Percentiles rank a stretch among this genome's conserved stretches.
These are phyloP conservation scores for Sinapis alba DNA, from an alignment of 441 rosid species.

Conservation along the genomic window DNA sequence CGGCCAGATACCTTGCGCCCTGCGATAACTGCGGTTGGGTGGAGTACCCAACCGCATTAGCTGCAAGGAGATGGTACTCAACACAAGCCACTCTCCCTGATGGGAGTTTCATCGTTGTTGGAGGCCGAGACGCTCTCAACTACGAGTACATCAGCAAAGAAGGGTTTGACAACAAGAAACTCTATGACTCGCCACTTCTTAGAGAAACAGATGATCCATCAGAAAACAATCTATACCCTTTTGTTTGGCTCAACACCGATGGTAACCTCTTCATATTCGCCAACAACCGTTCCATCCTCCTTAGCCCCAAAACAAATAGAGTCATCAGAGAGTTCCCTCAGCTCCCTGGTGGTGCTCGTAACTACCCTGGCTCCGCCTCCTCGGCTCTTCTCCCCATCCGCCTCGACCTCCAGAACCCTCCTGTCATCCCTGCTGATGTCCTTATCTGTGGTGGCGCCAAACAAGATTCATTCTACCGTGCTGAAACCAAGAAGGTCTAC, in stretches of 20 bases:
- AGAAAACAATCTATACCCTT: slow-evolving; percentile 64
- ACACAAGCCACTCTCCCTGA: slow-evolving; percentile 54
- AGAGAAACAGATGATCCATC: slow-evolving; percentile 45
- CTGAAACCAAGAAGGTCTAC: neutral
- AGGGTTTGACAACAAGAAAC: slow-evolving; percentile 27
- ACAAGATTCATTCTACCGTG: neutral
- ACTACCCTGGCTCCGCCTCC: slow-evolving; percentile 58
- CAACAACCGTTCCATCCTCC: slow-evolving; percentile 53
- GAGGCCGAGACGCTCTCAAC: slow-evolving; percentile 54
- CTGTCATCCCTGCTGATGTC: slow-evolving; percentile 21
- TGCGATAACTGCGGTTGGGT: slow-evolving; percentile 50
- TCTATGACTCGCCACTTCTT: slow-evolving; percentile 43
- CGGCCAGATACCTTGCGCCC: slow-evolving; percentile 44
- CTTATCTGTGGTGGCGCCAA: slow-evolving; percentile 16
- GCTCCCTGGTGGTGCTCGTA: slow-evolving; percentile 52
- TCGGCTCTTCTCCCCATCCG: slow-evolving; percentile 54
- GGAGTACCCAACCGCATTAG: slow-evolving; percentile 40
- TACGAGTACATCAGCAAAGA: slow-evolving; percentile 46
- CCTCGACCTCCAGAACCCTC: slow-evolving; percentile 22
- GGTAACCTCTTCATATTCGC: slow-evolving; percentile 60
- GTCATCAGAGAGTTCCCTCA: slow-evolving; percentile 49
- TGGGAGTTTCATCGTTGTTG: slow-evolving; percentile 49
- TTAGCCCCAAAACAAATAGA: slow-evolving; percentile 43
- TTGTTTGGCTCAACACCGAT: slow-evolving; percentile 49
- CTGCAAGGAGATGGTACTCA: slow-evolving; percentile 55